Evolutionary conservation across 768 basidiomycete genomes (phyloP), one percentile per base, ranked within the genome.

Genomic region (Suillus decipiens): DNA sequence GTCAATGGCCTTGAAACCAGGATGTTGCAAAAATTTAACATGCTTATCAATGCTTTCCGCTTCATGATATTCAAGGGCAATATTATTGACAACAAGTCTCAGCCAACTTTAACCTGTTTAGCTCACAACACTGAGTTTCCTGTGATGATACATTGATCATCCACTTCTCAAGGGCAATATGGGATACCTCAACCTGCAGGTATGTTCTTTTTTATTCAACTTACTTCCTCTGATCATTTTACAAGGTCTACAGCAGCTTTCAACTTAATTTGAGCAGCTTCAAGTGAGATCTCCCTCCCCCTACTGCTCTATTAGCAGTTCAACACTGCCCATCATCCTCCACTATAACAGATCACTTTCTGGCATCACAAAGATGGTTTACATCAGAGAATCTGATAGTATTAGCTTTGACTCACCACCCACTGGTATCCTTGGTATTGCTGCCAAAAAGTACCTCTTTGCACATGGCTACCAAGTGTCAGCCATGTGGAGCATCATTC

Each of bases 391-490:
- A 43, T n/a, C 19, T 4, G 1, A 43, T 10, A n/a, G 1, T 43
- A 3, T 19, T 2, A 9, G n/a, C 43, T 10, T 9, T n/a, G 59
- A 60, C 59, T 22, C 33, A 22, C 59, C 59, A 9, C 43, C 59
- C 9, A 2, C 19, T 33, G 59, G 59, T 60, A 19, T 48, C 37
- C 43, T 60, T 39, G 42, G 59, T 48, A 6, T 11, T 31, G n/a
- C 41, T 5, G 59, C 59, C 9, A 41, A 43, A 45, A 59, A 42
- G 17, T 59, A 59, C 22, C 59, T 59, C 37, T 19, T 19, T 11
- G n/a, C 59, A 33, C 22, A 59, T 31, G 59, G 59, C 42, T 59
- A 59, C 59, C 36, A 59, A 42, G 36, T 10, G 1, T 59, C 59
- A 11, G 59, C 59, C 9, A 19, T 48, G 5, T 59, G 59, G 59